Evolutionary conservation across 2,329 filamentous ascomycete species (phyloP), one percentile per base, ranked within the genome.

Genomic region (Alternaria consortialis): DNA sequence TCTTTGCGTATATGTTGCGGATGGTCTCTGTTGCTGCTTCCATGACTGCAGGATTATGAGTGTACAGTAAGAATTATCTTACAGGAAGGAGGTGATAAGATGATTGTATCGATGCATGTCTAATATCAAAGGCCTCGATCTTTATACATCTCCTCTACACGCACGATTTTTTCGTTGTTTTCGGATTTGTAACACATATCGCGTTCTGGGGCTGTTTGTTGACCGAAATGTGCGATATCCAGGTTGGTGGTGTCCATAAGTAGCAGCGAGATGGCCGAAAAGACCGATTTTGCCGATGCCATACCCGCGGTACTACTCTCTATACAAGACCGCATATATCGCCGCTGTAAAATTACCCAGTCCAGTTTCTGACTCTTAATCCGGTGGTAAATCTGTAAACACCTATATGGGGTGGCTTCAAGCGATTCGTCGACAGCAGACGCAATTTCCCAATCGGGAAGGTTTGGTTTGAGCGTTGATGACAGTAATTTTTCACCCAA

Each of bases 1-100:
- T 61, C 31, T 60, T 57, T 23, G 65, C 59, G 51, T 73, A 66
- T 13, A 74, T 53, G 2, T 52, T 44, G 23, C 68, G 71, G 13
- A 76, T 66, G 34, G 71, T 66, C 1, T 62, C 46, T n/a, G 58
- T 44, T 25, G 72, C 62, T 23, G 63, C 17, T 7, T 75, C 67
- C 72, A 76, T 75, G 12, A 32, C 48, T 42, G 17, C 9, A 43
- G 37, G 13, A 5, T 54, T 36, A 13, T 27, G 13, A 15, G n/a
- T 56, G 11, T 59, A 52, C 4, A 36, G 13, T 29, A 13, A 20
- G 17, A 12, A 17, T 12, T 37, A 0, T 13, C 15, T 13, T 47
- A 12, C 15, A 8, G n/a, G 11, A 8, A 20, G 23, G 9, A 44
- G 27, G 39, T 11, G 40, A 31, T 53, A 12, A 9, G 13, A 23